Conservation (phyloP, 148 eudicot species). For the Chenopodium berlandieri region DNA sequence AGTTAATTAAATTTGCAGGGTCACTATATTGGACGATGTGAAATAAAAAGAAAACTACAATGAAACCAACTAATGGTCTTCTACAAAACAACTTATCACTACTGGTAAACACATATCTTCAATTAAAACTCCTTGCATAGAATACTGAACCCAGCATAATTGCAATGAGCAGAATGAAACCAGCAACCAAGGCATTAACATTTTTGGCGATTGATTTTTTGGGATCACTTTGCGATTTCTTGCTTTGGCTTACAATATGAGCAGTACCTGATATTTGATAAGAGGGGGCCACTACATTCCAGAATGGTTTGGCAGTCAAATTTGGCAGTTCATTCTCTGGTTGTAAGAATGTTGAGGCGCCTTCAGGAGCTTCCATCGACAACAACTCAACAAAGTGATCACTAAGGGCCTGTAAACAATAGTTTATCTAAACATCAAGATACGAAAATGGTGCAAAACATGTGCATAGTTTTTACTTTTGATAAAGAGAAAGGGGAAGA, state of each 20-base stretch:
- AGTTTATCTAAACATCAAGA: background rate
- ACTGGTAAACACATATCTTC: background rate
- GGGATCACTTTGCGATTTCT: slow-evolving; percentile 6
- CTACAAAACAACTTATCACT: background rate
- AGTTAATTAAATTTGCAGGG: background rate
- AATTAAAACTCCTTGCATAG: slow-evolving; percentile 26
- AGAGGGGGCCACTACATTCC: slow-evolving; percentile 46
- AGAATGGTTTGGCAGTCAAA: slow-evolving; percentile 48
- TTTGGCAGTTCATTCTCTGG: slow-evolving; percentile 52
- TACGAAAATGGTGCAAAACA: no score
- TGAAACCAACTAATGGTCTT: background rate
- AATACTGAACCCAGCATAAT: slow-evolving; percentile 49
- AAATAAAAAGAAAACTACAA: background rate
- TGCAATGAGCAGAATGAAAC: slow-evolving; percentile 50
- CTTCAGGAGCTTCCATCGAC: slow-evolving; percentile 62
- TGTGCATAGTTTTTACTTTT: no score
- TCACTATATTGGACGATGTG: background rate
- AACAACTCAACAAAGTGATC: slow-evolving; percentile 77
- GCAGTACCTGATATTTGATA: slow-evolving; percentile 25
- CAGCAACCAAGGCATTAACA: slow-evolving; percentile 35
- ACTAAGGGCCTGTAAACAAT: slow-evolving; percentile 45
- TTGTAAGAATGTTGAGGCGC: slow-evolving; percentile 50
- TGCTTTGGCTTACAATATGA: slow-evolving; percentile 21
- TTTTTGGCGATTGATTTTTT: slow-evolving; percentile 21
- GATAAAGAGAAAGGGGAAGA: no score